Evolutionary conservation across 768 basidiomycete genomes (phyloP).

Genomic region (Tricholoma flavovirens): DNA sequence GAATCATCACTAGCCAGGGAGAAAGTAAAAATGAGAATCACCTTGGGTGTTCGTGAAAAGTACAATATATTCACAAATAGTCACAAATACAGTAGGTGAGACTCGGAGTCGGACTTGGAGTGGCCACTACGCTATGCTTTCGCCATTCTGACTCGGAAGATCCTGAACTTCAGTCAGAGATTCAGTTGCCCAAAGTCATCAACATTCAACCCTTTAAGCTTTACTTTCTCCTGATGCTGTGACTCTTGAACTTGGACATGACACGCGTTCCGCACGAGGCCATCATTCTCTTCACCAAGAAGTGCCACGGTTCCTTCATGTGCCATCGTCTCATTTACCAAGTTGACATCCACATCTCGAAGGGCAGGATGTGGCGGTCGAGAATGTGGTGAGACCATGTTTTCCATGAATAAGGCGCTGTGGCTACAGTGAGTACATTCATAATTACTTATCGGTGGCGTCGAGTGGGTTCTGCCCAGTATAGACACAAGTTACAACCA

Average conservation of each 20-base stretch:
- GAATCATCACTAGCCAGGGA: conserved; percentile 59
- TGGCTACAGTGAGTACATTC: not conserved
- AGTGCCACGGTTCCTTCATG: conserved; percentile 37
- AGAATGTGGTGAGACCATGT: not conserved
- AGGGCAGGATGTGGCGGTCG: not conserved
- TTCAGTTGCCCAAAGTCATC: conserved; percentile 51
- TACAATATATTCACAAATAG: no score
- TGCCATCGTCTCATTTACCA: conserved; percentile 16
- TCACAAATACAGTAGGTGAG: no score
- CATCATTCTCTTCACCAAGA: conserved; percentile 39
- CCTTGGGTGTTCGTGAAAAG: not conserved
- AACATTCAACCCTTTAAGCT: conserved; percentile 29
- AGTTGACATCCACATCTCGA: conserved; percentile 3
- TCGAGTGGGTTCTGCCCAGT: not conserved
- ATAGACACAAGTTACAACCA: conserved; percentile 12
- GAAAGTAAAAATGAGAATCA: conserved; percentile 4
- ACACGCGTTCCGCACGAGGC: conserved; percentile 33
- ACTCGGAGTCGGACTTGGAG: not conserved
- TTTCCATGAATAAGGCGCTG: not conserved
- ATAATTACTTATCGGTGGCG: not conserved
- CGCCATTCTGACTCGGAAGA: no score
- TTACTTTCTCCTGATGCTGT: conserved; percentile 37
- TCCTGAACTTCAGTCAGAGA: no score
- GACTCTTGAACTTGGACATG: conserved; percentile 36
- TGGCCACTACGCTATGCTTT: no score